These are phyloP conservation scores for Mucor indicus DNA, from an alignment of 371 early-diverging fungal genomes.

Conservation along the genomic window DNA sequence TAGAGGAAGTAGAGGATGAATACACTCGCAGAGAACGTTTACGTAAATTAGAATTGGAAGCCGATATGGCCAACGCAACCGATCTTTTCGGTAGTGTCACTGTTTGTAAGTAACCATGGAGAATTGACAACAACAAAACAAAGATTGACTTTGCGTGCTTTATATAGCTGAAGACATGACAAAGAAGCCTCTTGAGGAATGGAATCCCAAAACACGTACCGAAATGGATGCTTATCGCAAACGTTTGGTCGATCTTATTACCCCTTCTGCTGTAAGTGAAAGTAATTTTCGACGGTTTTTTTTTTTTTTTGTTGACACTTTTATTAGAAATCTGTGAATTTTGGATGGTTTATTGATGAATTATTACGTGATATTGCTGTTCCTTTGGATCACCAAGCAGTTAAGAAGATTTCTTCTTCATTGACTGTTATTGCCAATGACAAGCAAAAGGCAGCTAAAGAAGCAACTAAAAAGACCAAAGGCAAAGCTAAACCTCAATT, in stretches of 20 bases:
- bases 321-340: conserved; percentile 43
- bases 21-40: conserved; percentile 62
- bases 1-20: conserved; percentile 58
- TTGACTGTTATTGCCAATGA: conserved; percentile 86
- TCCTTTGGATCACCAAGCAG: conserved; percentile 81
- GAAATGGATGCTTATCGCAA: conserved; percentile 81
- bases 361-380: conserved; percentile 75
- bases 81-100: conserved; percentile 79
- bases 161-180: conserved; percentile 42
- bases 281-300: too few species aligned
- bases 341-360: conserved; percentile 72
- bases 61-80: conserved; percentile 82
- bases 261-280: conserved; percentile 61
- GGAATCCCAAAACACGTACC: conserved; percentile 77
- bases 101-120: conserved; percentile 34
- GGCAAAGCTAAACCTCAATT: conserved; percentile 56
- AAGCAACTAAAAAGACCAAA: conserved; percentile 71
- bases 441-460: conserved; percentile 80
- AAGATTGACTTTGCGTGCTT: too few species aligned
- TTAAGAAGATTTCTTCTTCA: conserved; percentile 73
- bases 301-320: background rate
- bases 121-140: too few species aligned
- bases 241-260: conserved; percentile 67
- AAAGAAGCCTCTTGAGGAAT: conserved; percentile 56
- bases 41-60: conserved; percentile 67